Evolutionary conservation across 2,329 filamentous ascomycete genomes (phyloP).

Genomic region (Xylariales sp.): DNA sequence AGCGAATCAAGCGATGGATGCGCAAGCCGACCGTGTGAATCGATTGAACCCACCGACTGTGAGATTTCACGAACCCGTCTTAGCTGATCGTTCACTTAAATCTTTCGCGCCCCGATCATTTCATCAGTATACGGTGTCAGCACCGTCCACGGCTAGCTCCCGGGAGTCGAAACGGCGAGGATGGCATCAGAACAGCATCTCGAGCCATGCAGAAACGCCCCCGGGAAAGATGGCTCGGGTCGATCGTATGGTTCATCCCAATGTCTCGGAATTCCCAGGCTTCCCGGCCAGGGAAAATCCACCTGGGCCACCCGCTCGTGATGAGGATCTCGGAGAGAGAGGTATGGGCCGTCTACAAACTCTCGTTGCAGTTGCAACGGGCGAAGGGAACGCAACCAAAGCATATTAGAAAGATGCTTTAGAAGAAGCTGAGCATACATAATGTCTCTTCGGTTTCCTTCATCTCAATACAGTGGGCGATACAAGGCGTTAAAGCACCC

Average conservation of each 20-base stretch:
- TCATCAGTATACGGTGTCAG: conserved; percentile 71
- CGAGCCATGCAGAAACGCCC: conserved; percentile 52
- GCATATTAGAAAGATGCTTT: conserved; percentile 44
- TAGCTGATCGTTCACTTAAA: conserved; percentile 44
- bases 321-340: conserved; percentile 51
- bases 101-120: conserved; percentile 47
- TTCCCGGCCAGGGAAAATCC: conserved; percentile 58
- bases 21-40: conserved; percentile 62
- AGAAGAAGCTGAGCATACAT: background rate
- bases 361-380: conserved; percentile 73
- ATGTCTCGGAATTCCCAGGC: conserved; percentile 63
- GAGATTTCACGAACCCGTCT: conserved; percentile 64
- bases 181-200: conserved; percentile 73
- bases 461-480: conserved; percentile 10
- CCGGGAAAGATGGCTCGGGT: conserved; percentile 59
- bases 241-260: conserved; percentile 69
- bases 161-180: conserved; percentile 74
- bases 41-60: conserved; percentile 61
- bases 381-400: conserved; percentile 58
- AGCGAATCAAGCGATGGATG: conserved; percentile 65
- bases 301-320: conserved; percentile 45
- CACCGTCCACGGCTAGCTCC: conserved; percentile 65
- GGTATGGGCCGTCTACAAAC: conserved; percentile 68
- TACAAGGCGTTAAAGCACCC: conserved; percentile 27
- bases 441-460: background rate